phyloP scores from a whole-genome alignment of 129 eudicot species.

The Artemisia argyi region DNA sequence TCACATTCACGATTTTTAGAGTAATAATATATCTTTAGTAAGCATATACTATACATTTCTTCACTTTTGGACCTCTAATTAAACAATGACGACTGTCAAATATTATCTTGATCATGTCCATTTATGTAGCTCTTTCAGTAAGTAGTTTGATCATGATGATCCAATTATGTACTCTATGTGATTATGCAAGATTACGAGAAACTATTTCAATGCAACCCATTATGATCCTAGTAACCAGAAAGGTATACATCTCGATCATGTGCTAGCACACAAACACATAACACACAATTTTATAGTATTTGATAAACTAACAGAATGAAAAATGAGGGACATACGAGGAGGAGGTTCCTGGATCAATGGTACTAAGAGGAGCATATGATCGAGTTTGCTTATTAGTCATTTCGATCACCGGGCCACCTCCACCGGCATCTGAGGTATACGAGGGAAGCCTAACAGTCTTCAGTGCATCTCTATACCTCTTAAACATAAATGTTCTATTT shows the following conservation, averaged over 20 bases:
- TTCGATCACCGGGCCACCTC: slow-evolving; percentile 67
- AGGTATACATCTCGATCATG: not conserved
- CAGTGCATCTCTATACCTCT: slow-evolving; percentile 76
- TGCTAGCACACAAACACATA: not conserved
- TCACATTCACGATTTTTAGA: too few species aligned
- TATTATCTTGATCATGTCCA: too few species aligned
- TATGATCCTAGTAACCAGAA: not conserved
- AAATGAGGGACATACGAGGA: slow-evolving; percentile 27
- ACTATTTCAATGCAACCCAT: not conserved
- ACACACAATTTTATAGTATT: slow-evolving; percentile 3
- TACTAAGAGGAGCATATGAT: slow-evolving; percentile 75
- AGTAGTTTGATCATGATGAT: not conserved
- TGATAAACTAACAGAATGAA: not conserved
- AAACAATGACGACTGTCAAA: too few species aligned
- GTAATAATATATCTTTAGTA: too few species aligned
- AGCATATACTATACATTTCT: too few species aligned
- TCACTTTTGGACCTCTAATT: too few species aligned
- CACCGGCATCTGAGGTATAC: slow-evolving; percentile 38
- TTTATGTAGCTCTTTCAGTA: too few species aligned
- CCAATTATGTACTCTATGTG: not conserved
- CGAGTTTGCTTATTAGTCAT: slow-evolving; percentile 57
- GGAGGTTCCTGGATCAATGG: slow-evolving; percentile 85
- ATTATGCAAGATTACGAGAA: not conserved
- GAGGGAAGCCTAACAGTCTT: slow-evolving; percentile 67
- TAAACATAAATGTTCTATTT: slow-evolving; percentile 65